A percentile compares a stretch with the other conserved stretches of the same genome.
phyloP scores from a whole-genome alignment of 371 early-diverging fungal species.

The Saksenaea vasiformis region DNA sequence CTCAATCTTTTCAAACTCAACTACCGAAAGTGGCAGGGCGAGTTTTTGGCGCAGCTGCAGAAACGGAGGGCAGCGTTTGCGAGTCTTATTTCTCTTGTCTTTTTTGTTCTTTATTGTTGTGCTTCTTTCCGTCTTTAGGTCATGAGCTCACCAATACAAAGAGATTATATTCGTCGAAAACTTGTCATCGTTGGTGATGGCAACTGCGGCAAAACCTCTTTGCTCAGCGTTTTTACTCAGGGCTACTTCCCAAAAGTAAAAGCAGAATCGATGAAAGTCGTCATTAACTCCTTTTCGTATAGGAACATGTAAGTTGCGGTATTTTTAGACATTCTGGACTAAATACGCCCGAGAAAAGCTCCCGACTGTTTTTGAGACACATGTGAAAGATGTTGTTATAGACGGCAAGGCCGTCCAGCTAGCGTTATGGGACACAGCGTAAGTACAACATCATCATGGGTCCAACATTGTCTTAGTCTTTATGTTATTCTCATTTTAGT shows the following conservation, averaged over 20 bases:
- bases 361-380: constrained; percentile 93
- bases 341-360: constrained; percentile 19
- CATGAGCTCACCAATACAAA: constrained; percentile 1
- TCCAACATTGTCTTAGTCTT: constrained; percentile 27
- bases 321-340: not conserved
- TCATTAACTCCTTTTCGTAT: constrained; percentile 5
- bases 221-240: constrained; percentile 40
- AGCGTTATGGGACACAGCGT: constrained; percentile 93
- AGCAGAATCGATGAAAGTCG: constrained; percentile 6
- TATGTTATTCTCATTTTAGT: constrained; percentile 8
- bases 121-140: not conserved
- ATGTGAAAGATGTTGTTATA: constrained; percentile 80
- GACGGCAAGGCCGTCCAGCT: constrained; percentile 85
- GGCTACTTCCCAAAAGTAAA: constrained; percentile 45
- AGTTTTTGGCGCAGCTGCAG: constrained; percentile 8
- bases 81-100: not conserved
- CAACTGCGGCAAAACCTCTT: constrained; percentile 69
- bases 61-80: not conserved
- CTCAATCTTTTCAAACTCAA: not conserved
- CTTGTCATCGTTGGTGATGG: constrained; percentile 83
- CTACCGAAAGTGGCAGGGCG: not conserved
- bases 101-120: not conserved
- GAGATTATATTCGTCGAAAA: constrained; percentile 36
- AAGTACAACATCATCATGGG: constrained; percentile 22
- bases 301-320: constrained; percentile 10